Conservation (phyloP, 2,329 filamentous ascomycete species). For the Fusarium musae region DNA sequence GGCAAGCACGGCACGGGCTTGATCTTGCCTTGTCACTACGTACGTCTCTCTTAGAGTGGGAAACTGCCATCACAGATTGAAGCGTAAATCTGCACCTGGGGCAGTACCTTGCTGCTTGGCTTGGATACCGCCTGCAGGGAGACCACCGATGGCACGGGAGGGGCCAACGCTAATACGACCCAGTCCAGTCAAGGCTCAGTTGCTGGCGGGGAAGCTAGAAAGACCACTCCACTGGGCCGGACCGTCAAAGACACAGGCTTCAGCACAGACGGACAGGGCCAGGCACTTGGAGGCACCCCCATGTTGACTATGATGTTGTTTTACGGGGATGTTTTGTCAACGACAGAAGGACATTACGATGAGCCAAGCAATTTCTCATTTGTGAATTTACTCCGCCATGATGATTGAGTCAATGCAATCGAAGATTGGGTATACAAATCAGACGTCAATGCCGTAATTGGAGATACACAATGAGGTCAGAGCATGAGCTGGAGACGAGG, state of each 20-base stretch:
- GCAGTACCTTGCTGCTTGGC: conserved; percentile 14
- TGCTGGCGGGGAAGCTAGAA: conserved; percentile 18
- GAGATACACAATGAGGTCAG: conserved; percentile 37
- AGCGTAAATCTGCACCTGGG: conserved; percentile 22
- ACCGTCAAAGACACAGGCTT: conserved; percentile 18
- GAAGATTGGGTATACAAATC: conserved; percentile 1
- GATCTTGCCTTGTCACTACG: conserved; percentile 3
- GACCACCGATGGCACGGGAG: conserved; percentile 26
- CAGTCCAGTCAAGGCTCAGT: conserved; percentile 1
- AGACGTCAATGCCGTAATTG: conserved; percentile 17
- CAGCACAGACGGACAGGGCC: background rate
- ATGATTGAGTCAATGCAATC: conserved; percentile 11
- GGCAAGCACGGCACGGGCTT: conserved; percentile 29
- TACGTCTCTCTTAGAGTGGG: conserved; percentile 4
- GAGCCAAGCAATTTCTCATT: conserved; percentile 17
- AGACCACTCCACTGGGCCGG: conserved; percentile 19
- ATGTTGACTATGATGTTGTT: conserved; percentile 27
- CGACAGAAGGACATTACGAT: conserved; percentile 19
- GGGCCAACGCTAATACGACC: conserved; percentile 34
- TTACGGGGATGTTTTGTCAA: conserved; percentile 18
- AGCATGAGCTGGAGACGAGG: conserved; percentile 21
- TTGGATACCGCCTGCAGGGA: conserved; percentile 19
- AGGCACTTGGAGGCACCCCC: conserved; percentile 19
- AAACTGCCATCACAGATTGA: conserved; percentile 29
- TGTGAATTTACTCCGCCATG: background rate